These are phyloP conservation scores for Rhodotorula glutinis DNA, from an alignment of 1,284 basidiomycete genomes.

Conservation along the genomic window DNA sequence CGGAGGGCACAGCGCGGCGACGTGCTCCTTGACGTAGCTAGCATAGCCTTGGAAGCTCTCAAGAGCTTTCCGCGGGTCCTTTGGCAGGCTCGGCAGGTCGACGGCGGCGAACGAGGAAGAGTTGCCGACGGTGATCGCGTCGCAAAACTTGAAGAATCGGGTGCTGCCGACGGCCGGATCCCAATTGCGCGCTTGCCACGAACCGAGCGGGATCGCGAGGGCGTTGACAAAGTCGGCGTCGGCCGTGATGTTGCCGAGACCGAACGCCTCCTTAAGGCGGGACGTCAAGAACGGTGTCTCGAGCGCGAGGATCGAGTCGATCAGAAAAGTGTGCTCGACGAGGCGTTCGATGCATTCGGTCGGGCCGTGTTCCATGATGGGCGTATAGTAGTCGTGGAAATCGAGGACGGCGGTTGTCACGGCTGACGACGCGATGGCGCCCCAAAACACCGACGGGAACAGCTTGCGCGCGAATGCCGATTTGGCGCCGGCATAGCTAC, in stretches of 20 bases:
- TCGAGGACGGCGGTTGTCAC: slow-evolving; percentile 43
- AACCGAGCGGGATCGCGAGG: slow-evolving; percentile 38
- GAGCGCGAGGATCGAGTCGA: slow-evolving; percentile 39
- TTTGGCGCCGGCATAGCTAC: slow-evolving; percentile 80
- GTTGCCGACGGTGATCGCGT: slow-evolving; percentile 4
- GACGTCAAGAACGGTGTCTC: slow-evolving; percentile 27
- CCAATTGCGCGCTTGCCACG: slow-evolving; percentile 43
- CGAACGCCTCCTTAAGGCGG: slow-evolving; percentile 38
- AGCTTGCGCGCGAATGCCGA: slow-evolving; percentile 86
- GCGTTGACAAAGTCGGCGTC: slow-evolving; percentile 42
- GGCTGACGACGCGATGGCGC: slow-evolving; percentile 73
- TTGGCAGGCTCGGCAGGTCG: slow-evolving; percentile 14
- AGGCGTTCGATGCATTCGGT: slow-evolving; percentile 35
- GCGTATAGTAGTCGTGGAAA: slow-evolving; percentile 42
- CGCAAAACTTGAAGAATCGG: slow-evolving; percentile 37
- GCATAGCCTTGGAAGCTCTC: slow-evolving; percentile 27
- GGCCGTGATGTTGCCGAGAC: slow-evolving; percentile 36
- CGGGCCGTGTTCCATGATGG: slow-evolving; percentile 38
- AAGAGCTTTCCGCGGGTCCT: slow-evolving; percentile 21
- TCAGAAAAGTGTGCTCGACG: slow-evolving; percentile 29
- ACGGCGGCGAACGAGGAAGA: slow-evolving; percentile 1
- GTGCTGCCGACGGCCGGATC: slow-evolving; percentile 37
- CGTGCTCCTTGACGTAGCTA: slow-evolving; percentile 28
- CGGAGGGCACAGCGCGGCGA: slow-evolving; percentile 33
- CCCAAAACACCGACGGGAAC: slow-evolving; percentile 83